phyloP scores from a whole-genome alignment of 495 filamentous ascomycete species.

The Penicillium odoratum region DNA sequence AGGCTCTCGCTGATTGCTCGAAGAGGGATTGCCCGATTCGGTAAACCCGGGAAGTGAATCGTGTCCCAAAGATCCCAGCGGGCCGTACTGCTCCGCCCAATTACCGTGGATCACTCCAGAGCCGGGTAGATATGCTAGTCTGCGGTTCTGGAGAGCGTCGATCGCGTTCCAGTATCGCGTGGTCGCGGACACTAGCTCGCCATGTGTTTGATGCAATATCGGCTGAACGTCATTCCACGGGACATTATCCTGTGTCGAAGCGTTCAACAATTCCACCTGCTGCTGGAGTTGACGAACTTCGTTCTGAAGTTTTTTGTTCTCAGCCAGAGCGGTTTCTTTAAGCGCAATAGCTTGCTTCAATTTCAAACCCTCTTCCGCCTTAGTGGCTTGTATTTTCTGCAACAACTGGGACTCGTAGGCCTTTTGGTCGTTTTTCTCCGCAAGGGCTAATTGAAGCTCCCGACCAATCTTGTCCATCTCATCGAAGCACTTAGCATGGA shows the following conservation, averaged over 20 bases:
- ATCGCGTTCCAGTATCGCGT: conserved; percentile 13
- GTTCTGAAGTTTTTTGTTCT: conserved; percentile 7
- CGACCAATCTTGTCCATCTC: neutral
- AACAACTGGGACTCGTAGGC: neutral
- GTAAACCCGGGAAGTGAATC: conserved; percentile 9
- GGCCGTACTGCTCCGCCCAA: conserved; percentile 9
- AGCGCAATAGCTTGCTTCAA: neutral
- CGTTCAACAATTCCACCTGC: conserved; percentile 17
- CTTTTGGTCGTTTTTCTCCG: neutral
- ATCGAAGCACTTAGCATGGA: neutral
- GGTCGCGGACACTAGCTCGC: conserved; percentile 14
- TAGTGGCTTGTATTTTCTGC: neutral
- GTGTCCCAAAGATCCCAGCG: conserved; percentile 2
- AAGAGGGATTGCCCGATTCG: conserved; percentile 5
- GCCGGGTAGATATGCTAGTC: conserved; percentile 18
- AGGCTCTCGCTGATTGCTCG: neutral
- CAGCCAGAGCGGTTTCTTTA: conserved; percentile 2
- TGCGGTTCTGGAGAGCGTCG: conserved; percentile 13
- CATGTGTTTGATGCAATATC: conserved; percentile 14
- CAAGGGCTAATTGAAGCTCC: neutral
- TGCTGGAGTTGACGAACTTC: conserved; percentile 12
- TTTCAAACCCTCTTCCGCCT: neutral
- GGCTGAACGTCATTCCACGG: conserved; percentile 19
- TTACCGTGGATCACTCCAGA: conserved; percentile 14
- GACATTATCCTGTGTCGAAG: conserved; percentile 14